phyloP scores from a whole-genome alignment of 345 rosid species.

The Passiflora organensis region DNA sequence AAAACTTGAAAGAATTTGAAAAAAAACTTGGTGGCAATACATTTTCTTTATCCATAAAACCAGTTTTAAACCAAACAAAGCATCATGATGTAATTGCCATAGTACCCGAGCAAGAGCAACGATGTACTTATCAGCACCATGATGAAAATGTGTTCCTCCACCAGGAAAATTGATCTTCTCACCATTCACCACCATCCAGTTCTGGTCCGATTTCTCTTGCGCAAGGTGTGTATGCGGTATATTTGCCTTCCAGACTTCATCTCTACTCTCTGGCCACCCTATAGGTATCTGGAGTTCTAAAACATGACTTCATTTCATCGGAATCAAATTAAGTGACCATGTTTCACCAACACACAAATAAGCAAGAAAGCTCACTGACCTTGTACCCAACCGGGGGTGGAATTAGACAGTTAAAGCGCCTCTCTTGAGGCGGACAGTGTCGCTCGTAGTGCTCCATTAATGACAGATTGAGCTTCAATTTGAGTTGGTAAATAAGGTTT shows the following conservation, averaged over 20 bases:
- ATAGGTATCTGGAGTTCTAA: slow-evolving; percentile 70
- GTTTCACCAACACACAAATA: slow-evolving; percentile 4
- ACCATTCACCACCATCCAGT: slow-evolving; percentile 96
- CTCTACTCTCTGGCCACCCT: slow-evolving; percentile 93
- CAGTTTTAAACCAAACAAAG: neutral
- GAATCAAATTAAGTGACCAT: slow-evolving; percentile 30
- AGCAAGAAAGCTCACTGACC: slow-evolving; percentile 37
- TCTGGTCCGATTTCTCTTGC: slow-evolving; percentile 93
- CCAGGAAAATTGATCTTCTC: slow-evolving; percentile 96
- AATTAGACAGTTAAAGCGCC: slow-evolving; percentile 83
- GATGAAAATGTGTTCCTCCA: slow-evolving; percentile 95
- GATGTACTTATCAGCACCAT: slow-evolving; percentile 95
- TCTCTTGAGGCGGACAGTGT: slow-evolving; percentile 81
- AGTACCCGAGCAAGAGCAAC: slow-evolving; percentile 47
- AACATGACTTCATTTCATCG: slow-evolving; percentile 17
- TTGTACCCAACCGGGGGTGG: slow-evolving; percentile 88
- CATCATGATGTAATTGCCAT: neutral
- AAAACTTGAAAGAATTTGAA: too few relatives aligned
- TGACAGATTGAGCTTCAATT: slow-evolving; percentile 62
- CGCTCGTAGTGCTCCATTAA: slow-evolving; percentile 96
- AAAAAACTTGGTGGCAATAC: too few relatives aligned
- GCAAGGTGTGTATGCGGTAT: slow-evolving; percentile 98
- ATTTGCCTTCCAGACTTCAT: slow-evolving; percentile 95
- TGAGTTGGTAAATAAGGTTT: slow-evolving; percentile 72
- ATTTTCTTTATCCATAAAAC: too few relatives aligned